Evolutionary conservation across 441 rosid genomes (phyloP).

Genomic region (Flueggea neowawraea): DNA sequence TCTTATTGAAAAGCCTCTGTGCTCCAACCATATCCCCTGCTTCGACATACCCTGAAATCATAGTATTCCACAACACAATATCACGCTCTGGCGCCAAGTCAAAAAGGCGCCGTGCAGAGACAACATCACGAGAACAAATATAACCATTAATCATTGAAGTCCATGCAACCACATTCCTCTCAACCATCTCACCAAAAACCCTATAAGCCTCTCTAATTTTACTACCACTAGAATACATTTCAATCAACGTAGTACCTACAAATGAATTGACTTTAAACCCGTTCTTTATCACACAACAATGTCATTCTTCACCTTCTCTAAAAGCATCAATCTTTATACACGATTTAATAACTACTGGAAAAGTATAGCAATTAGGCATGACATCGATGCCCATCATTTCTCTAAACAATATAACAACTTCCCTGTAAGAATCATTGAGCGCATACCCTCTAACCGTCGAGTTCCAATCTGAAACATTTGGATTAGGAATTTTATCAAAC

Average conservation of each 20-base stretch:
- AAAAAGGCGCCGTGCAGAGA: constrained; percentile 49
- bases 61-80: constrained; percentile 61
- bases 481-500: constrained; percentile 47
- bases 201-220: constrained; percentile 33
- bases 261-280: constrained; percentile 41
- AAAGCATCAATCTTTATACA: constrained; percentile 33
- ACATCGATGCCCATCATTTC: constrained; percentile 37
- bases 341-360: constrained; percentile 48
- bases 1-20: constrained; percentile 42
- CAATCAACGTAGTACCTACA: constrained; percentile 46
- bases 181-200: constrained; percentile 52
- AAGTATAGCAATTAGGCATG: constrained; percentile 49
- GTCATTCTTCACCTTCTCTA: constrained; percentile 47
- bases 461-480: constrained; percentile 40
- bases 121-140: constrained; percentile 41
- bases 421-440: constrained; percentile 15
- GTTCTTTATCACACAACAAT: constrained; percentile 43
- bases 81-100: constrained; percentile 48
- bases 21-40: constrained; percentile 39
- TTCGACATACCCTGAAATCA: constrained; percentile 42
- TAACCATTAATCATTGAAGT: constrained; percentile 58
- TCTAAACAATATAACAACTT: constrained; percentile 36
- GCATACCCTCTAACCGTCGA: constrained; percentile 44
- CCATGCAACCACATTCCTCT: constrained; percentile 56
- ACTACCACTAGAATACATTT: constrained; percentile 45